Base-by-base conservation (phyloP, 2,329 filamentous ascomycete species). In the Sporothrix mexicana region DNA sequence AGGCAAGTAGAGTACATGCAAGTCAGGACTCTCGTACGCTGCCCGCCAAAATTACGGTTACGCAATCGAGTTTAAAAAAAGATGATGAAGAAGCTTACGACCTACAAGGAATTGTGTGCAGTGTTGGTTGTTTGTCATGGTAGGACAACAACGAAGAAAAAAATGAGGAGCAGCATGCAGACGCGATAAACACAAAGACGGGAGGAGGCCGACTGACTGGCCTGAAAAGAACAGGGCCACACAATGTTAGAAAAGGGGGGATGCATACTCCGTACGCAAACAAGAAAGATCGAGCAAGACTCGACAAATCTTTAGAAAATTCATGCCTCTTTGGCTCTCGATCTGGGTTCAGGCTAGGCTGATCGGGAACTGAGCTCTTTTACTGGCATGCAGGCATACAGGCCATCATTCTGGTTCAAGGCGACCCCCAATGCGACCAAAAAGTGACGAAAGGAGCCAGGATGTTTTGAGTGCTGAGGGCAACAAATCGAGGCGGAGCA, bases 331-430 rank as follows among this genome's bases (percentile, higher is more conserved):
- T 53, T 23, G 64, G 64, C 53, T 57, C 51, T 23, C 45, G 67
- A 57, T 69, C n/a, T 10, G 67, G 68, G 12, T 41, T 61, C 53
- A 70, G n/a, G 53, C 68, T 41, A 53, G 68, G 66, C 66, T 69
- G 66, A 69, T 55, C 66, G 66, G 49, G 30, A 23, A 9, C 49
- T 20, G 47, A 45, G 64, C 64, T 43, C 20, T 25, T 59, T 59
- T 36, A 12, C 23, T 67, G 17, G 64, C 47, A 36, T 36, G 3
- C 30, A 36, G 30, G 30, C 30, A 36, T 23, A n/a, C n/a, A 66
- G 41, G 20, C 59, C 12, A 43, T 23, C 61, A 23, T 15, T n/a
- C 62, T 66, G 43, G 62, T 53, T 49, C 23, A 66, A 66, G 62
- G 62, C 62, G 43, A 25, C 62, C 20, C 30, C 7, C 23, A 49